These are phyloP conservation scores for Pythium apleroticum DNA, from an alignment of 352 stramenopile species.

Conservation along the genomic window DNA sequence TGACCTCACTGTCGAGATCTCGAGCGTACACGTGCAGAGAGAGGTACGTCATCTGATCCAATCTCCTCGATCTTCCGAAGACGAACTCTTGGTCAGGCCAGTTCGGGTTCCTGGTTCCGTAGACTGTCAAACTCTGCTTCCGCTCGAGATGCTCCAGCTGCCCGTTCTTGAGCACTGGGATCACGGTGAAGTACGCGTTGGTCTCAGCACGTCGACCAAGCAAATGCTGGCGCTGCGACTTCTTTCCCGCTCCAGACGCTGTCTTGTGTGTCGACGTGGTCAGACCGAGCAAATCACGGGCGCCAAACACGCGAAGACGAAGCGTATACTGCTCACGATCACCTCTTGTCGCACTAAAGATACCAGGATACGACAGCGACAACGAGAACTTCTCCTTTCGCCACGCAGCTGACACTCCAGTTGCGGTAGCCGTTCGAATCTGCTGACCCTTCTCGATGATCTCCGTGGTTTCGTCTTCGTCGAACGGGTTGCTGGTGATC, in stretches of 20 bases:
- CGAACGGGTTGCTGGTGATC: conserved; percentile 16
- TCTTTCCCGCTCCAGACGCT: neutral
- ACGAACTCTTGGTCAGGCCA: conserved; percentile 69
- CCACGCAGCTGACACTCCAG: conserved; percentile 41
- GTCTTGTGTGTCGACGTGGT: neutral
- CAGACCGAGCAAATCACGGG: conserved; percentile 38
- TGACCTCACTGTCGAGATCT: conserved; percentile 42
- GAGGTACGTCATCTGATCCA: conserved; percentile 56
- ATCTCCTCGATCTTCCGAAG: conserved; percentile 53
- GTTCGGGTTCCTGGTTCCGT: conserved; percentile 51
- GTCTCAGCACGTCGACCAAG: conserved; percentile 22
- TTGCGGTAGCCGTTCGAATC: conserved; percentile 42
- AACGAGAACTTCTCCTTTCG: conserved; percentile 63
- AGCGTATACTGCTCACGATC: conserved; percentile 40
- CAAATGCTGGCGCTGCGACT: conserved; percentile 15
- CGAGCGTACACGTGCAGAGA: conserved; percentile 71
- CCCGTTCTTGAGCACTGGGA: conserved; percentile 49
- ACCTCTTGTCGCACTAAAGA: conserved; percentile 47
- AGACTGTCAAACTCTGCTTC: conserved; percentile 69
- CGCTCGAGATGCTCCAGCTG: conserved; percentile 40
- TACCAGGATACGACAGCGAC: conserved; percentile 60
- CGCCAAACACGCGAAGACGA: conserved; percentile 45
- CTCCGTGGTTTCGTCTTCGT: conserved; percentile 53
- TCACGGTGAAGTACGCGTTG: conserved; percentile 72
- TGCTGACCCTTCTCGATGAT: conserved; percentile 37